Evolutionary conservation across 2,329 filamentous ascomycete genomes (phyloP), one percentile per base, ranked within the genome.

Genomic region (Fusarium albidum): DNA sequence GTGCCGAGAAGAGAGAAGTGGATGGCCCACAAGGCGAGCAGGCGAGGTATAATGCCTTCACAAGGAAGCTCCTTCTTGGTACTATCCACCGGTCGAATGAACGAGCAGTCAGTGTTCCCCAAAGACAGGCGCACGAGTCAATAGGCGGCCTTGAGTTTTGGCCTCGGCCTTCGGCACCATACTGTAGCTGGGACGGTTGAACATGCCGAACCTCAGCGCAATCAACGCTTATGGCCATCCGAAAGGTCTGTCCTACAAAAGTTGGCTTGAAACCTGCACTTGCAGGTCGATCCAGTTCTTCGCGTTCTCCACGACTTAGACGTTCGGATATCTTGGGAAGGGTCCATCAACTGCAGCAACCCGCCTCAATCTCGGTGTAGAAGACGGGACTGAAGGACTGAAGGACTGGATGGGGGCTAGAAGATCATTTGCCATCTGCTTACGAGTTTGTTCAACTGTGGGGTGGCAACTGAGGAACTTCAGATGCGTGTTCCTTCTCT

Each of bases 381-480:
- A 32, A 33, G 11, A 26, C 18, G 5, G 21, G 21, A 21, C 7
- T 21, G 21, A 21, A 18, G 25, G 18, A 47, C 31, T 26, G 32
- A 27, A 38, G 44, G 25, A 31, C 26, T 38, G n/a, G 27, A 4
- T 21, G 39, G 15, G 21, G 37, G 18, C 18, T 40, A 42, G 29
- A 42, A 18, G 18, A 42, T 49, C 27, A 21, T 21, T 49, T 21
- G 11, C 29, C 21, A 21, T 21, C 21, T 21, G 21, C 14, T 27
- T 38, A 14, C 15, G 44, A 28, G 45, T 55, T 21, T 48, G 33
- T 44, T 45, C 21, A 27, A 38, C 51, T 21, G 55, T 45, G 50
- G 59, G 51, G 59, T 61, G 58, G 58, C 58, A 35, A 61, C 39
- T 56, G 40, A 35, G 37, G 5, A 28, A 55, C 27, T 42, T 46